Evolutionary conservation across 345 rosid species (phyloP).

Genomic region (Populus nigra): DNA sequence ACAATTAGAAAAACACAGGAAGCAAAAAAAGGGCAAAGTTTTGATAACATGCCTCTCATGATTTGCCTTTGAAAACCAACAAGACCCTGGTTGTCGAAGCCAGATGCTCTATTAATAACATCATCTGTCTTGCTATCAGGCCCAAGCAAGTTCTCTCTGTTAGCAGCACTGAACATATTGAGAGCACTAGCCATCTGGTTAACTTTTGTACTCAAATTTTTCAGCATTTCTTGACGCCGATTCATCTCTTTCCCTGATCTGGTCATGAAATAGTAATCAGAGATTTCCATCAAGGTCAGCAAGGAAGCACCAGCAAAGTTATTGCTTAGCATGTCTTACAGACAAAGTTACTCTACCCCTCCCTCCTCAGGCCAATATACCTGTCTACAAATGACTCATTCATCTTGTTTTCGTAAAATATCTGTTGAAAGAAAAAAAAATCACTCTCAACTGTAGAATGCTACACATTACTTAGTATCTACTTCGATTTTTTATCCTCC

Average conservation of each 20-base stretch:
- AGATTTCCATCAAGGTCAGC: background rate
- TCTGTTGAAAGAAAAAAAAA: background rate
- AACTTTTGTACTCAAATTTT: constrained; percentile 66
- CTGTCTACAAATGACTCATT: background rate
- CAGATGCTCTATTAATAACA: constrained; percentile 51
- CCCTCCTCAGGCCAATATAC: background rate
- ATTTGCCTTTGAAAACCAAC: constrained; percentile 86
- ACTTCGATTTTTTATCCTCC: background rate
- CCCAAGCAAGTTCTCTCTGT: constrained; percentile 80
- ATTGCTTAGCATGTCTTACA: background rate
- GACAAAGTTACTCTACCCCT: background rate
- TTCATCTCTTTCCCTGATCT: constrained; percentile 96
- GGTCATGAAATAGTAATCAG: constrained; percentile 12
- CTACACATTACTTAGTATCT: background rate
- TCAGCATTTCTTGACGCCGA: constrained; percentile 83
- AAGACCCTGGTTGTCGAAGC: constrained; percentile 80
- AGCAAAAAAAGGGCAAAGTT: background rate
- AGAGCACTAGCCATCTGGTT: constrained; percentile 76
- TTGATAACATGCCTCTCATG: constrained; percentile 65
- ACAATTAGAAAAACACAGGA: background rate
- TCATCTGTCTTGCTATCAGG: constrained; percentile 69
- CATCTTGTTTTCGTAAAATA: background rate
- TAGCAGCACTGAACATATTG: constrained; percentile 84
- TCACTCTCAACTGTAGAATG: background rate
- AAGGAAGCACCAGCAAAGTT: background rate